phyloP scores from a whole-genome alignment of 306 rosid species.

The Psophocarpus tetragonolobus region DNA sequence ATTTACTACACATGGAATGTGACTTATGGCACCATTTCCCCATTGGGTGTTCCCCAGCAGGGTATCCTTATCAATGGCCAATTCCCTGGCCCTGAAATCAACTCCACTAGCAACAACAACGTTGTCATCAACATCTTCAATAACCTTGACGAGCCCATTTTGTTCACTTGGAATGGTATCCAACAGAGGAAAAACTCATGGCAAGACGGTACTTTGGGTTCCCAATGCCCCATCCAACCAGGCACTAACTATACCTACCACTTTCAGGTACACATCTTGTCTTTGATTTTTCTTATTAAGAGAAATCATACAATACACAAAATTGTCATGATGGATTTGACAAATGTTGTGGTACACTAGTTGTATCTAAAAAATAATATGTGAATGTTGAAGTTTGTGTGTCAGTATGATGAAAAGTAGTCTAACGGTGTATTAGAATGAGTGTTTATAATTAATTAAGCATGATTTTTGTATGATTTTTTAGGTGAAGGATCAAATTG shows the following conservation, averaged over 20 bases:
- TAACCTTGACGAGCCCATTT: constrained; percentile 77
- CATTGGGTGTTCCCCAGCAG: constrained; percentile 69
- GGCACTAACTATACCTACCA: constrained; percentile 73
- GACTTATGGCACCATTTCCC: constrained; percentile 71
- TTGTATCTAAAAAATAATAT: no score
- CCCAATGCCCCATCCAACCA: constrained; percentile 75
- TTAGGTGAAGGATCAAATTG: constrained; percentile 81
- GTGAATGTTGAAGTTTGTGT: no score
- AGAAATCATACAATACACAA: no score
- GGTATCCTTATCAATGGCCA: constrained; percentile 77
- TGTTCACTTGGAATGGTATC: constrained; percentile 74
- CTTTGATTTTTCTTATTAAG: no score
- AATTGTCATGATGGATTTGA: no score
- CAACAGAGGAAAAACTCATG: constrained; percentile 87
- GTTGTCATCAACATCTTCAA: constrained; percentile 67
- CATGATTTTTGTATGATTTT: no score
- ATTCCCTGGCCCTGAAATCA: constrained; percentile 82
- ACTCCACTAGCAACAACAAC: constrained; percentile 77
- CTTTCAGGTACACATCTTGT: constrained; percentile 41
- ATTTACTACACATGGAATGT: constrained; percentile 75
- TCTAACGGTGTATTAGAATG: no score
- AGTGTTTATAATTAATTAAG: no score
- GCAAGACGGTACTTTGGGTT: constrained; percentile 77
- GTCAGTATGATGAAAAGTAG: no score
- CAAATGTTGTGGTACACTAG: no score